These are phyloP conservation scores for Vanrija pseudolonga DNA, from an alignment of 1,284 basidiomycete genomes.

Conservation along the genomic window DNA sequence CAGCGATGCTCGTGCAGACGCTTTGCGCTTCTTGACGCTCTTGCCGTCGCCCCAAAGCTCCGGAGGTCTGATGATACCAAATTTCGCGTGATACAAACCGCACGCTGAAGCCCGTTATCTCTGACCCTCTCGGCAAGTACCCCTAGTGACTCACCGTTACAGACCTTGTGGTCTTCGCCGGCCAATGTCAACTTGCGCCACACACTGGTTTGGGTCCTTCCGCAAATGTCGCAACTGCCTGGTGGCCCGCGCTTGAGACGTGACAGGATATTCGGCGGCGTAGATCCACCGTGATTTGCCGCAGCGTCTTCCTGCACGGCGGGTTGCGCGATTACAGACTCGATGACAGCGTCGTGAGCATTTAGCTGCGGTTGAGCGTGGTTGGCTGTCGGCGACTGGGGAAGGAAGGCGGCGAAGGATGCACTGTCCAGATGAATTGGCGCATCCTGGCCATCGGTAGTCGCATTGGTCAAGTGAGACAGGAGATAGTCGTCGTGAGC, in stretches of 20 bases:
- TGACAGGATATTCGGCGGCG: slow-evolving; percentile 24
- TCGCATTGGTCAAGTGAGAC: slow-evolving; percentile 21
- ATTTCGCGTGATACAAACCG: slow-evolving; percentile 43
- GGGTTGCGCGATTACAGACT: too few species aligned
- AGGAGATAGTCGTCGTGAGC: slow-evolving; percentile 31
- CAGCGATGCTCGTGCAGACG: background rate
- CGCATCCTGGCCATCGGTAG: background rate
- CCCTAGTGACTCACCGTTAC: slow-evolving; percentile 38
- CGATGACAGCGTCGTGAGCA: too few species aligned
- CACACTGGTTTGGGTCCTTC: slow-evolving; percentile 41
- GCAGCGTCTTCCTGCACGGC: too few species aligned
- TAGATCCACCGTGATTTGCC: too few species aligned
- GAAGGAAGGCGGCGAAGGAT: slow-evolving; percentile 32
- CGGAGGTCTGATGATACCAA: slow-evolving; percentile 41
- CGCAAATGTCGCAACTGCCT: slow-evolving; percentile 45
- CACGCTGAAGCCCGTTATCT: slow-evolving; percentile 27
- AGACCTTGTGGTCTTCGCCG: slow-evolving; percentile 36
- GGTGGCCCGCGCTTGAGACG: slow-evolving; percentile 36
- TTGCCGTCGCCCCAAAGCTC: slow-evolving; percentile 46
- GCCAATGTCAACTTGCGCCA: slow-evolving; percentile 40
- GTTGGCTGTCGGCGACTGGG: slow-evolving; percentile 9
- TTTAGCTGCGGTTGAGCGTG: background rate
- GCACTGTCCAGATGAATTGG: slow-evolving; percentile 21
- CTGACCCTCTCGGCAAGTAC: background rate
- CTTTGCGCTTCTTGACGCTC: slow-evolving; percentile 36